Base-by-base conservation (phyloP, 768 basidiomycete genomes). In the Lentinula detonsa region DNA sequence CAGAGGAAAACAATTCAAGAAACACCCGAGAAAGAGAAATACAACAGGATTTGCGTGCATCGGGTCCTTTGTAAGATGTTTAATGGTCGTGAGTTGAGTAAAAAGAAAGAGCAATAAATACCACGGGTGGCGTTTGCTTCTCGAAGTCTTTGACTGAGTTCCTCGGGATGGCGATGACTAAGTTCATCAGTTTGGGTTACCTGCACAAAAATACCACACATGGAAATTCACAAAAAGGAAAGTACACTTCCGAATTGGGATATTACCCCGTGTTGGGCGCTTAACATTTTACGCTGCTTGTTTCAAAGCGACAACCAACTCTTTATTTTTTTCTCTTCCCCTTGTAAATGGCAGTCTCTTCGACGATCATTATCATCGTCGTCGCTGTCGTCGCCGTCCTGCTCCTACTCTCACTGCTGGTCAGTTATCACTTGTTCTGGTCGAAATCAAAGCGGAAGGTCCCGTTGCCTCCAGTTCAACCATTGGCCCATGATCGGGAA, bases 121-220 rank as follows among this genome's bases (percentile, higher is more conserved):
- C 89, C 89, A 68, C 89, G 82, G 57, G 75, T 69, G 59, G 80
- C 77, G 64, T 87, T 90, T n/a, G 75, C 78, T 37, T 58, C 68
- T 64, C 74, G 76, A 55, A 90, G 69, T 39, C 67, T 73, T 48
- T 68, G 64, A 60, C 66, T 68, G 33, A 72, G 64, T 54, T 63
- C 71, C 68, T 50, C 73, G 42, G 57, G 62, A 52, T 43, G 42
- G 62, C 8, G 61, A 71, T 72, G 33, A 63, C 23, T 2, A 6
- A 39, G 9, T 8, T 39, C 13, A 8, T 39, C 54, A 61, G 54
- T 67, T 57, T 37, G 52, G 18, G 51, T 49, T 51, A 56, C 78
- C 72, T 60, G 77, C 78, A 61, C 86, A 80, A 85, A 78, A 61
- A 91, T 89, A 16, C 89, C 89, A 65, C 89, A 91, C 89, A 91